A percentile compares a stretch with the other conserved stretches of the same genome.
Evolutionary conservation across 1,139 yeast species (phyloP).

Genomic region (Wickerhamiella infanticola): DNA sequence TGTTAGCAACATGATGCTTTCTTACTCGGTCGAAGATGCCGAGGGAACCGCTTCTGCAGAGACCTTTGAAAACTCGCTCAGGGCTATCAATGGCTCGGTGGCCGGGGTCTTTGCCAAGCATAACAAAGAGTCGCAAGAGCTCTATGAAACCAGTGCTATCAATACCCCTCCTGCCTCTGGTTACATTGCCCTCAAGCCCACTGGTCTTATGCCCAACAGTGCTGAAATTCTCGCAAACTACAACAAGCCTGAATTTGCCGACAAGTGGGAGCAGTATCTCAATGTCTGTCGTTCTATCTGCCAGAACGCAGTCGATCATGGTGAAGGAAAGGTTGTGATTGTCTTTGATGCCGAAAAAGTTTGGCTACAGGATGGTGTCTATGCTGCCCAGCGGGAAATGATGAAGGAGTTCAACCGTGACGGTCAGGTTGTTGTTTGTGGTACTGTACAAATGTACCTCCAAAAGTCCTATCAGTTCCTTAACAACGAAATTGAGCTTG

Average conservation of each 20-base stretch:
- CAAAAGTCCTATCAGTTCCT: constrained; percentile 52
- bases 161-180: constrained; percentile 22
- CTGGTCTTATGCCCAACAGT: constrained; percentile 71
- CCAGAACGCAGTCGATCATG: constrained; percentile 49
- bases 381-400: constrained; percentile 73
- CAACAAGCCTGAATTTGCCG: constrained; percentile 36
- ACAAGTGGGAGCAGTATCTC: constrained; percentile 45
- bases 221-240: constrained; percentile 56
- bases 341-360: constrained; percentile 89
- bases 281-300: constrained; percentile 49
- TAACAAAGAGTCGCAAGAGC: constrained; percentile 31
- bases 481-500: constrained; percentile 47
- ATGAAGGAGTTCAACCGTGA: constrained; percentile 57
- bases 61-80: constrained; percentile 41
- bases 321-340: constrained; percentile 68
- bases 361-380: constrained; percentile 80
- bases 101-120: constrained; percentile 61
- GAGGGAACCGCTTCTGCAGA: constrained; percentile 43
- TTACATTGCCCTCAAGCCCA: constrained; percentile 71
- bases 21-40: constrained; percentile 85
- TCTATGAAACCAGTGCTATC: constrained; percentile 35
- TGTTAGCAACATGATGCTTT: constrained; percentile 84
- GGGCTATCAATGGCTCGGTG: constrained; percentile 48
- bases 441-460: constrained; percentile 88
- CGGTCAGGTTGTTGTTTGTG: constrained; percentile 54